Evolutionary conservation across 2,329 filamentous ascomycete species (phyloP).

Genomic region (Sporothrix luriei): DNA sequence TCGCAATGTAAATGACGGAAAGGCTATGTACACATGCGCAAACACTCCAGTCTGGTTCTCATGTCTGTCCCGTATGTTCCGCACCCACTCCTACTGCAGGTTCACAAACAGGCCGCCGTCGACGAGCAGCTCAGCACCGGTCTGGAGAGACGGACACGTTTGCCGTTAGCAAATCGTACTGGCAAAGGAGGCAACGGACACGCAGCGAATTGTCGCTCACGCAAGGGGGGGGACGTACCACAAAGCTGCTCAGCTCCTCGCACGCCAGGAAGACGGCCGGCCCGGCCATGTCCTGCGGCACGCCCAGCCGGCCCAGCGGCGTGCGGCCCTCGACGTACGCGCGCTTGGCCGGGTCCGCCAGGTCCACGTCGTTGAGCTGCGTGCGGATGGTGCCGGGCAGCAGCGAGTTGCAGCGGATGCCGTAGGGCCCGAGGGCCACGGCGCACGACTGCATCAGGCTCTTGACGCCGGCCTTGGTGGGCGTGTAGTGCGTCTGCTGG

Average conservation of each 20-base stretch:
- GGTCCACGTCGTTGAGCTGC: constrained; percentile 68
- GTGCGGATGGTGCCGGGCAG: constrained; percentile 71
- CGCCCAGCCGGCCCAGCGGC: constrained; percentile 63
- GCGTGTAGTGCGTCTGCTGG: constrained; percentile 70
- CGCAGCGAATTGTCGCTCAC: too few species aligned
- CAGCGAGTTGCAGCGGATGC: constrained; percentile 69
- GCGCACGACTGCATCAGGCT: constrained; percentile 71
- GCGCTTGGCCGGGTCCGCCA: constrained; percentile 65
- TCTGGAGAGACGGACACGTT: constrained; percentile 40
- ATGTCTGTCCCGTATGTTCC: not conserved
- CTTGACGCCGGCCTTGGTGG: constrained; percentile 69
- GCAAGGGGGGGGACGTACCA: constrained; percentile 41
- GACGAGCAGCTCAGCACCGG: constrained; percentile 69
- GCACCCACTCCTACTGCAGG: constrained; percentile 51
- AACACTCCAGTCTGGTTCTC: not conserved
- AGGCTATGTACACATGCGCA: constrained; percentile 12
- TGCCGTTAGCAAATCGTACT: not conserved
- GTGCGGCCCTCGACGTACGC: constrained; percentile 68
- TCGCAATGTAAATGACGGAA: not conserved
- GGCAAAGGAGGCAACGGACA: not conserved
- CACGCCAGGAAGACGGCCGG: constrained; percentile 72
- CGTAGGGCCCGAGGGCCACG: constrained; percentile 65
- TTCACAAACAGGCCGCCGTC: constrained; percentile 76
- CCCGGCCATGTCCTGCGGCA: constrained; percentile 65
- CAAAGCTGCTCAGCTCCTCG: constrained; percentile 64